phyloP scores from a whole-genome alignment of 257 asterid species.

The Ajuga chamaepitys region DNA sequence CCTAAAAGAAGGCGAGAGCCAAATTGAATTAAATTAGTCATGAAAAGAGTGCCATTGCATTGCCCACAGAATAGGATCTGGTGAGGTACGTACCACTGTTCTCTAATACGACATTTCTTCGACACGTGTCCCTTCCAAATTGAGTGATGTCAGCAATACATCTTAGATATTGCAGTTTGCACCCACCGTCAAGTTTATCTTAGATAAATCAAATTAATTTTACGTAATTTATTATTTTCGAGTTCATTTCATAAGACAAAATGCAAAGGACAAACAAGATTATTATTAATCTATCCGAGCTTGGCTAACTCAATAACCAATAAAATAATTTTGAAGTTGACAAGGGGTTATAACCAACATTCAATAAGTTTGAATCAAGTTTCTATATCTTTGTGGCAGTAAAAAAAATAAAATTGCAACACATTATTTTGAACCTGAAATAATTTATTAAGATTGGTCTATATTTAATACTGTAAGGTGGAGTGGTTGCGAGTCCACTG shows the following conservation, averaged over 20 bases:
- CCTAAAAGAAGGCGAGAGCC: no score
- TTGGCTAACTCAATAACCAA: no score
- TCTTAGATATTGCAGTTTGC: no score
- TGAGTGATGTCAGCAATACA: neutral
- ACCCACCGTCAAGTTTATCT: no score
- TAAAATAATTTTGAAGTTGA: no score
- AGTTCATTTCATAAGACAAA: no score
- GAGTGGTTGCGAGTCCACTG: conserved; percentile 58
- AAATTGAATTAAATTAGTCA: no score
- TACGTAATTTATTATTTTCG: no score
- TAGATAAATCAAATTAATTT: no score
- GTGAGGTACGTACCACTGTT: neutral
- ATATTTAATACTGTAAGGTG: conserved; percentile 42
- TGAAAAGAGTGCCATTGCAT: neutral
- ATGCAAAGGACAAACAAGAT: no score
- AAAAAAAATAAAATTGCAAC: neutral
- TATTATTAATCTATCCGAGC: no score
- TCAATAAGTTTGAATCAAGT: neutral
- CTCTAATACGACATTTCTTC: conserved; percentile 1
- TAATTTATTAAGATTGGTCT: conserved; percentile 19
- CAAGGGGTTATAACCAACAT: neutral
- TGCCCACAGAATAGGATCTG: conserved; percentile 9
- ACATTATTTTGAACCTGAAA: neutral
- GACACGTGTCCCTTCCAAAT: conserved; percentile 9
- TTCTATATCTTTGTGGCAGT: neutral